These are phyloP conservation scores for Fusarium secorum DNA, from an alignment of 2,329 filamentous ascomycete species.

Conservation along the genomic window DNA sequence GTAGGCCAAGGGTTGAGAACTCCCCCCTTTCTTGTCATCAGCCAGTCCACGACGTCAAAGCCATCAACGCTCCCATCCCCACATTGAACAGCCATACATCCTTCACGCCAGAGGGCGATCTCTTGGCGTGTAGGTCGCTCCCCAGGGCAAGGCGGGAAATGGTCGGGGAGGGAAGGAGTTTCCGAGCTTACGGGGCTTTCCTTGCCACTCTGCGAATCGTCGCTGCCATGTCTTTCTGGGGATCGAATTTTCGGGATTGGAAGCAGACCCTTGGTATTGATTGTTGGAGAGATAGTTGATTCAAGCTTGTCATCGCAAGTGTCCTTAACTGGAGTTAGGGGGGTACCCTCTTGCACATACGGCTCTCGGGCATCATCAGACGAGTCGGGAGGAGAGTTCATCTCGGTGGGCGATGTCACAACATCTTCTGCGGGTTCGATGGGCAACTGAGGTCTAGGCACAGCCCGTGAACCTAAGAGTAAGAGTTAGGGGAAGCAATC, in stretches of 20 bases:
- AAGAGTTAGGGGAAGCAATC: neutral
- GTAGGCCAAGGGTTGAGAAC: constrained; percentile 21
- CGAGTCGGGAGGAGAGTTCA: neutral
- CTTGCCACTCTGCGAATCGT: constrained; percentile 5
- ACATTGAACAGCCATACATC: constrained; percentile 19
- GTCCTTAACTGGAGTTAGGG: neutral
- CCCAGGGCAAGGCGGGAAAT: constrained; percentile 26
- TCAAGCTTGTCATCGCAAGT: neutral
- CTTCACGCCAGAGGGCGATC: constrained; percentile 31
- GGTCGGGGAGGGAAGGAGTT: neutral
- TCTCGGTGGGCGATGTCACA: neutral
- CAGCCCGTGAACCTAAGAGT: neutral
- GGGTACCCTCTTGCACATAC: neutral
- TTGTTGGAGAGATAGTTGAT: neutral
- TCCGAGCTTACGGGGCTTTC: neutral
- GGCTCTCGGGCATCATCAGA: neutral
- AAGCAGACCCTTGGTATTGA: neutral
- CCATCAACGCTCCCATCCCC: constrained; percentile 23
- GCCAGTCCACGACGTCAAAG: constrained; percentile 31
- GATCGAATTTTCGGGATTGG: neutral
- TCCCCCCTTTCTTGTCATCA: constrained; percentile 37
- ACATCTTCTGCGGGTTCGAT: neutral
- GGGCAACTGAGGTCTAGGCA: neutral
- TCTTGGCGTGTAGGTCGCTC: neutral
- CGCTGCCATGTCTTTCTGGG: constrained; percentile 3